A percentile compares a stretch with the other conserved stretches of the same genome.
Conservation (phyloP, 106 monocot species). For the Posidonia australis region DNA sequence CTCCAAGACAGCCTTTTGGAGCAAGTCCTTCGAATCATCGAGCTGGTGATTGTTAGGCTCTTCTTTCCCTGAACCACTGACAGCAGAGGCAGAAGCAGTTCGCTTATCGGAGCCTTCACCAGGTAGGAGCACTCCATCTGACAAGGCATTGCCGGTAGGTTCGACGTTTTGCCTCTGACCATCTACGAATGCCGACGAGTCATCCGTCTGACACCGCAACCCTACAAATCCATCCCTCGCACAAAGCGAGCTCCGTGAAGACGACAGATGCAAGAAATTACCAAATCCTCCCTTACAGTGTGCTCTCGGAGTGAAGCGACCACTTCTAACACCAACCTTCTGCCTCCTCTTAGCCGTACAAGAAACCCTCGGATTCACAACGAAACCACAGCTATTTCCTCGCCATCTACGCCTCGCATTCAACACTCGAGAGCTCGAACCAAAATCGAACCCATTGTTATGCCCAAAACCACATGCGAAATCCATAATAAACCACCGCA, state of each 20-base stretch:
- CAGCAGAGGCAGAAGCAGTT: conserved; percentile 10
- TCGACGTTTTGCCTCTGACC: conserved; percentile 28
- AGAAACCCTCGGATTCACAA: conserved; percentile 26
- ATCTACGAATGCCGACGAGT: conserved; percentile 44
- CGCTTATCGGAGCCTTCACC: conserved; percentile 9
- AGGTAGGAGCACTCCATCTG: conserved; percentile 1
- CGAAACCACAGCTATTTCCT: conserved; percentile 11
- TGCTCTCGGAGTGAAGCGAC: neutral
- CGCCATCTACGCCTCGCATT: conserved; percentile 8
- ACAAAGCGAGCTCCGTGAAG: neutral
- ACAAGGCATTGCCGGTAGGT: conserved; percentile 3
- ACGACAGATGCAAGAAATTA: conserved; percentile 1
- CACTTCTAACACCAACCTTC: conserved; percentile 1
- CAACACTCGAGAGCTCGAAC: conserved; percentile 10
- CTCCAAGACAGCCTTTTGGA: conserved; percentile 62
- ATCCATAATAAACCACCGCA: conserved; percentile 39
- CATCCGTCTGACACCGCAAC: conserved; percentile 46
- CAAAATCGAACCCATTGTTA: conserved; percentile 10
- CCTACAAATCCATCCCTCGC: neutral
- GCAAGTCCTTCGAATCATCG: conserved; percentile 49
- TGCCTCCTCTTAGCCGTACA: conserved; percentile 22
- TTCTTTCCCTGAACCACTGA: conserved; percentile 29
- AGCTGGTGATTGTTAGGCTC: conserved; percentile 29
- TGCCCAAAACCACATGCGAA: conserved; percentile 35
- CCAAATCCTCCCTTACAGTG: neutral